Percentiles rank a stretch among this genome's conserved stretches.
Conservation (phyloP, 495 filamentous ascomycete genomes). For the Penicillium pancosmium region DNA sequence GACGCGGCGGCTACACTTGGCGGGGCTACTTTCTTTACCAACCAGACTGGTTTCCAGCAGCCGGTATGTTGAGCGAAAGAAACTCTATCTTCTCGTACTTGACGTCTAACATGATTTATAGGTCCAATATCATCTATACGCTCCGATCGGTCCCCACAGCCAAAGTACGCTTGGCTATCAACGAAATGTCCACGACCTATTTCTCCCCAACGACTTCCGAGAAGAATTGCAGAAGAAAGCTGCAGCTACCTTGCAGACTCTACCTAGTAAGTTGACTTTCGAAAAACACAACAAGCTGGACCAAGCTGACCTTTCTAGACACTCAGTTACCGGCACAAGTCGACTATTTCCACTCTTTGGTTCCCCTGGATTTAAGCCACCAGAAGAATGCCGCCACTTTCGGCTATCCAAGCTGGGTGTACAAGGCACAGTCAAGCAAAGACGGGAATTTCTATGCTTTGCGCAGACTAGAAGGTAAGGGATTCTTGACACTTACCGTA, state of each 20-base stretch:
- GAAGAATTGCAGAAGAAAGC: conserved; percentile 89
- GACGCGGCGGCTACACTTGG: conserved; percentile 57
- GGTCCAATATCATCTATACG: conserved; percentile 92
- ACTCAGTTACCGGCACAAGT: conserved; percentile 72
- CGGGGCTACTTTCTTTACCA: conserved; percentile 58
- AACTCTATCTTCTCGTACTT: background rate
- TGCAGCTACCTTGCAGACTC: conserved; percentile 79
- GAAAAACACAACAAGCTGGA: background rate
- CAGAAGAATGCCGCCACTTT: conserved; percentile 75
- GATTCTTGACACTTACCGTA: background rate
- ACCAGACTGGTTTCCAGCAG: conserved; percentile 60
- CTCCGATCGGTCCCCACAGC: conserved; percentile 79
- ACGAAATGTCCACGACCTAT: conserved; percentile 82
- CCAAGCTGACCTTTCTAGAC: conserved; percentile 36
- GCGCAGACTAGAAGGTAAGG: conserved; percentile 75
- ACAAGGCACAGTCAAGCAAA: conserved; percentile 88
- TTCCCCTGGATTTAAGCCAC: conserved; percentile 82
- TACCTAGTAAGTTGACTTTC: conserved; percentile 68
- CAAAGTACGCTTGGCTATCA: conserved; percentile 81
- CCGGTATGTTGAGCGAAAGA: conserved; percentile 54
- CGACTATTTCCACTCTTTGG: conserved; percentile 86
- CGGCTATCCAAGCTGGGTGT: conserved; percentile 88
- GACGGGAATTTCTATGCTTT: conserved; percentile 85
- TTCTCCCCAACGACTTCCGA: conserved; percentile 79
- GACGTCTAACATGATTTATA: conserved; percentile 30